Percentiles rank a stretch among this genome's conserved stretches.
These are phyloP conservation scores for Aspergillus vadensis DNA, from an alignment of 2,329 filamentous ascomycete species.

Conservation along the genomic window DNA sequence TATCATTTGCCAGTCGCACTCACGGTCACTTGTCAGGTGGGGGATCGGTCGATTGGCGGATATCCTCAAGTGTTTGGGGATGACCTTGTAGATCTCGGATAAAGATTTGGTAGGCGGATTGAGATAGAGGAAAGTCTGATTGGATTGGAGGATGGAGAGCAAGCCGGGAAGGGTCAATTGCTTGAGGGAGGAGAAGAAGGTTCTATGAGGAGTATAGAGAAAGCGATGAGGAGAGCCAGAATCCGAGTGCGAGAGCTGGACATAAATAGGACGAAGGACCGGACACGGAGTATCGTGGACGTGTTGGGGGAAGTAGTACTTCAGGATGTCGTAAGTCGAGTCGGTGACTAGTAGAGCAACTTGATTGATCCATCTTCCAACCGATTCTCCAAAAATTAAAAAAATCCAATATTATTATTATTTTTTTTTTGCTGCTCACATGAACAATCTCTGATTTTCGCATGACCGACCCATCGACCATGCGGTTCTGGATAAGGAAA, in stretches of 20 bases:
- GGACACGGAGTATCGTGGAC: background rate
- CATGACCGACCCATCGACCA: constrained; percentile 19
- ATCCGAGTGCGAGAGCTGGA: background rate
- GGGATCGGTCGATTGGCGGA: constrained; percentile 3
- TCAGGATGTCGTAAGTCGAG: constrained; percentile 2
- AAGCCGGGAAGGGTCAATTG: background rate
- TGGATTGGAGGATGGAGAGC: background rate
- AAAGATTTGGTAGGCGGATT: background rate
- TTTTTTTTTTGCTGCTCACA: constrained; percentile 36
- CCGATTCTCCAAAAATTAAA: background rate
- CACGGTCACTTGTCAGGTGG: constrained; percentile 20
- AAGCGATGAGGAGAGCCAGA: background rate
- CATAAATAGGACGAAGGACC: background rate
- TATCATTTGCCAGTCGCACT: constrained; percentile 13
- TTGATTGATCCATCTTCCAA: background rate
- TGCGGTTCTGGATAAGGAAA: constrained; percentile 7
- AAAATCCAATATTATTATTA: background rate
- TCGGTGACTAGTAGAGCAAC: background rate
- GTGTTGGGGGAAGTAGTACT: background rate
- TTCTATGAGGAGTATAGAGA: background rate
- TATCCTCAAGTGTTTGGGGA: background rate
- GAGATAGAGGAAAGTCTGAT: background rate
- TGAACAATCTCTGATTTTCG: constrained; percentile 24
- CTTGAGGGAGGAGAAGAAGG: background rate
- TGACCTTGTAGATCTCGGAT: background rate